These are phyloP conservation scores for Teunomyces tritomae DNA, from an alignment of 805 yeast species.

Conservation along the genomic window DNA sequence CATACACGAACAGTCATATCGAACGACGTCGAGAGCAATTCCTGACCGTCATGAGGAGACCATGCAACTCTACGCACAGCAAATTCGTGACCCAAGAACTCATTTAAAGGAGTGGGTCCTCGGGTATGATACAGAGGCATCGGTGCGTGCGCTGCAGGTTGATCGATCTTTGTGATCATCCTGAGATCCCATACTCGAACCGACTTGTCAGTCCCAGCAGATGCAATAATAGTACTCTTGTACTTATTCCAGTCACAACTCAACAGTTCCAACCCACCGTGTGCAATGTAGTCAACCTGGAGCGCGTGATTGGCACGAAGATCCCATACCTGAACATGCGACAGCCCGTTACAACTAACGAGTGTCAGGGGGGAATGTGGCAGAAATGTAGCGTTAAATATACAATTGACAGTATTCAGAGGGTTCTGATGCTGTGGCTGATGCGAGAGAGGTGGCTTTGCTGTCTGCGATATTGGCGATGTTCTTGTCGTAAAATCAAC, in stretches of 20 bases:
- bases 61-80: slow-evolving; percentile 81
- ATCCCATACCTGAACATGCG: slow-evolving; percentile 81
- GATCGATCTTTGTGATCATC: slow-evolving; percentile 48
- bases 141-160: slow-evolving; percentile 33
- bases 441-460: slow-evolving; percentile 28
- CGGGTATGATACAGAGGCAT: slow-evolving; percentile 41
- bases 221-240: slow-evolving; percentile 71
- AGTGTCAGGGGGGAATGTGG: slow-evolving; percentile 78
- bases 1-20: slow-evolving; percentile 92
- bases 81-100: slow-evolving; percentile 80
- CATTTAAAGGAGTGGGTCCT: slow-evolving; percentile 71
- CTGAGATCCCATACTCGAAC: slow-evolving; percentile 87
- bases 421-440: slow-evolving; percentile 32
- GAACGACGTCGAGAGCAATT: slow-evolving; percentile 73
- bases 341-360: slow-evolving; percentile 70
- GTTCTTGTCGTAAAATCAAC: slow-evolving; percentile 27
- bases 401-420: slow-evolving; percentile 50
- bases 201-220: slow-evolving; percentile 89
- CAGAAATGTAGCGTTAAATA: slow-evolving; percentile 77
- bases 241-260: slow-evolving; percentile 91
- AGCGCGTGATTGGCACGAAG: slow-evolving; percentile 63
- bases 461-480: slow-evolving; percentile 22
- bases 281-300: slow-evolving; percentile 62
- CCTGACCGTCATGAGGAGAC: slow-evolving; percentile 83
- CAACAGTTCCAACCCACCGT: slow-evolving; percentile 76